A percentile compares a stretch with the other conserved stretches of the same genome.
Conservation (phyloP, 1,284 basidiomycete species). For the Cutaneotrichosporon mucoides region DNA sequence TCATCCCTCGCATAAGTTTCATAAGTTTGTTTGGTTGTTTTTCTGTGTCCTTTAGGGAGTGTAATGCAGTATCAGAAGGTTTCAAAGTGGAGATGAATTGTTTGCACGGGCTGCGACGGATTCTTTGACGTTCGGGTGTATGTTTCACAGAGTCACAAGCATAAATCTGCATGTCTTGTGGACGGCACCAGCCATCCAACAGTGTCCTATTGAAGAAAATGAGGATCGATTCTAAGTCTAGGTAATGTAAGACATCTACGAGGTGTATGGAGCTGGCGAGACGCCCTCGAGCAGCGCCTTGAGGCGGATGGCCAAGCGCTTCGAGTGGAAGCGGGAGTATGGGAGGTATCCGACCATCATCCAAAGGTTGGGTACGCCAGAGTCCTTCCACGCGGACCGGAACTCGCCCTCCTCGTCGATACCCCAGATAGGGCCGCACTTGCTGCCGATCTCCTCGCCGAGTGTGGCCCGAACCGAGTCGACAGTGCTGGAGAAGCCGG, state of each 20-base stretch:
- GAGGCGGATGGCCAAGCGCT: slow-evolving; percentile 25
- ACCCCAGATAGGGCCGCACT: slow-evolving; percentile 57
- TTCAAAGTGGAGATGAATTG: too few relatives aligned
- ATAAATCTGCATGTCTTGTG: too few relatives aligned
- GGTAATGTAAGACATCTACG: slow-evolving; percentile 3
- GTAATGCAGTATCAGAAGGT: too few relatives aligned
- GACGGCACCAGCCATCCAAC: too few relatives aligned
- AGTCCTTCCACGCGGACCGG: slow-evolving; percentile 53
- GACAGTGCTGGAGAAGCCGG: slow-evolving; percentile 53
- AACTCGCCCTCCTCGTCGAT: slow-evolving; percentile 60
- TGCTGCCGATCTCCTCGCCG: slow-evolving; percentile 54
- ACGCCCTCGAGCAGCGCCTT: slow-evolving; percentile 31
- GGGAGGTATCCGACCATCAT: slow-evolving; percentile 55
- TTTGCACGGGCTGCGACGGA: too few relatives aligned
- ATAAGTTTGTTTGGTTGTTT: too few relatives aligned
- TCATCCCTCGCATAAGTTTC: too few relatives aligned
- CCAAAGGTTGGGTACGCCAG: slow-evolving; percentile 57
- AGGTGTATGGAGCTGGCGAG: slow-evolving; percentile 17
- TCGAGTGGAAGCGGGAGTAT: slow-evolving; percentile 28
- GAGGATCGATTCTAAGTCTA: too few relatives aligned
- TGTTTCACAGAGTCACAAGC: too few relatives aligned
- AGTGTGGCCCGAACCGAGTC: slow-evolving; percentile 47
- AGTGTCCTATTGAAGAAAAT: too few relatives aligned
- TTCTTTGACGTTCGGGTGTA: too few relatives aligned
- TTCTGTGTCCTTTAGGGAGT: too few relatives aligned